A percentile compares a stretch with the other conserved stretches of the same genome.
Conservation (phyloP, 768 basidiomycete genomes). For the Lentinula guzmanii region DNA sequence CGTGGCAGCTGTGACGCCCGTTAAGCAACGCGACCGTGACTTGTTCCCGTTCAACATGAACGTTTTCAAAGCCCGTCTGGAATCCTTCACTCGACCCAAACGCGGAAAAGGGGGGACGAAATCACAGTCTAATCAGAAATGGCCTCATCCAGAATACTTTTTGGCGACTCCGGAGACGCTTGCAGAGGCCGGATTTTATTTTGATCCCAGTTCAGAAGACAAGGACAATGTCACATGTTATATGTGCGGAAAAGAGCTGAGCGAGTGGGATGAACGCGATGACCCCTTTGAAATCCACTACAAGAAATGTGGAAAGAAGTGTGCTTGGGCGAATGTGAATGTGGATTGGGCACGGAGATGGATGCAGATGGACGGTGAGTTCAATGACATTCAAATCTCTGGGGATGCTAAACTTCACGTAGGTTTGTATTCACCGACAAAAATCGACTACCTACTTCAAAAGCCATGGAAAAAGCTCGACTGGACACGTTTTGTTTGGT, state of each 20-base stretch:
- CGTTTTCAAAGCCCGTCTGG: conserved; percentile 48
- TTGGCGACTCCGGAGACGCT: conserved; percentile 68
- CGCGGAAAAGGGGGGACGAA: conserved; percentile 52
- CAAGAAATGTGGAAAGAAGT: conserved; percentile 54
- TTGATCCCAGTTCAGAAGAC: conserved; percentile 58
- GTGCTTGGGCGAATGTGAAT: conserved; percentile 79
- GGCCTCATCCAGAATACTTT: conserved; percentile 69
- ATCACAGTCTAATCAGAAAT: conserved; percentile 50
- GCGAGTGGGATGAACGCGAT: conserved; percentile 81
- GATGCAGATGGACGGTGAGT: conserved; percentile 53
- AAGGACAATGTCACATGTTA: conserved; percentile 80
- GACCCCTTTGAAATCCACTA: conserved; percentile 85
- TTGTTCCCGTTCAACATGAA: conserved; percentile 37
- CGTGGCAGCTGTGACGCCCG: not conserved
- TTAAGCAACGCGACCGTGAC: not conserved
- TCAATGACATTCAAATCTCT: not conserved
- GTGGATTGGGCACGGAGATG: conserved; percentile 56
- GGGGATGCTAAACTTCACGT: not conserved
- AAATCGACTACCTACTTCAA: conserved; percentile 58
- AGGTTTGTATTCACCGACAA: conserved; percentile 60
- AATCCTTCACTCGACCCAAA: conserved; percentile 62
- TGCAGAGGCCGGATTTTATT: conserved; percentile 90
- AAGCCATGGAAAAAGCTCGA: conserved; percentile 67
- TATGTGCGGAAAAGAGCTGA: conserved; percentile 74
- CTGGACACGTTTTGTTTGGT: conserved; percentile 53